Conservation (phyloP, 495 filamentous ascomycete genomes). For the Penicillium waksmanii region DNA sequence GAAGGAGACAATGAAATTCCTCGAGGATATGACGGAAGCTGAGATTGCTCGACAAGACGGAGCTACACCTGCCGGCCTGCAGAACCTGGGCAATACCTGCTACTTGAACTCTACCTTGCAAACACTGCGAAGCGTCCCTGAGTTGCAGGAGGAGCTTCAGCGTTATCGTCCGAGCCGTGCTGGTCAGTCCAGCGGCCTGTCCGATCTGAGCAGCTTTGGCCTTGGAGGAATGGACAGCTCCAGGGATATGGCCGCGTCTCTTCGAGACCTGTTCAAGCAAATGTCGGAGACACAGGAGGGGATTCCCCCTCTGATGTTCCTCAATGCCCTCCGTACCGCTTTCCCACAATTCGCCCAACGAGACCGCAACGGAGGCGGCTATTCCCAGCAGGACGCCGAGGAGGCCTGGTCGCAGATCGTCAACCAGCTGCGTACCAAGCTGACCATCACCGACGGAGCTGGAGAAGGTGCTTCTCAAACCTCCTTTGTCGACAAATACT, state of each 20-base stretch:
- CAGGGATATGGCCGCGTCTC: conserved; percentile 75
- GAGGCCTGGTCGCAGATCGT: conserved; percentile 98
- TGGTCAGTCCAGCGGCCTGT: conserved; percentile 41
- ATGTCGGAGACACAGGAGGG: conserved; percentile 93
- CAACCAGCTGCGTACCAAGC: conserved; percentile 77
- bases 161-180: conserved; percentile 60
- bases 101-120: conserved; percentile 98
- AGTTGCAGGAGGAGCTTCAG: conserved; percentile 79
- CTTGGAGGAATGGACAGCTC: conserved; percentile 62
- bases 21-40: conserved; percentile 98
- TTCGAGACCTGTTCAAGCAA: conserved; percentile 87
- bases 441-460: conserved; percentile 65
- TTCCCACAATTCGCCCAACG: conserved; percentile 96
- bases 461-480: conserved; percentile 47
- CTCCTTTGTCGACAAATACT: conserved; percentile 88
- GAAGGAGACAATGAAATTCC: conserved; percentile 80
- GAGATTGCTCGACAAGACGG: conserved; percentile 82
- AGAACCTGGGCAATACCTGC: conserved; percentile 96
- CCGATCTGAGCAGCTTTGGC: conserved; percentile 60
- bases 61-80: conserved; percentile 84
- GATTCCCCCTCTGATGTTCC: conserved; percentile 82
- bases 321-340: conserved; percentile 74
- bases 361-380: conserved; percentile 78
- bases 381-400: conserved; percentile 95
- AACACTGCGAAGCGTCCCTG: conserved; percentile 83